Base-by-base conservation (phyloP, 108 stramenopile genomes). In the Fragilariopsis cylindrus region DNA sequence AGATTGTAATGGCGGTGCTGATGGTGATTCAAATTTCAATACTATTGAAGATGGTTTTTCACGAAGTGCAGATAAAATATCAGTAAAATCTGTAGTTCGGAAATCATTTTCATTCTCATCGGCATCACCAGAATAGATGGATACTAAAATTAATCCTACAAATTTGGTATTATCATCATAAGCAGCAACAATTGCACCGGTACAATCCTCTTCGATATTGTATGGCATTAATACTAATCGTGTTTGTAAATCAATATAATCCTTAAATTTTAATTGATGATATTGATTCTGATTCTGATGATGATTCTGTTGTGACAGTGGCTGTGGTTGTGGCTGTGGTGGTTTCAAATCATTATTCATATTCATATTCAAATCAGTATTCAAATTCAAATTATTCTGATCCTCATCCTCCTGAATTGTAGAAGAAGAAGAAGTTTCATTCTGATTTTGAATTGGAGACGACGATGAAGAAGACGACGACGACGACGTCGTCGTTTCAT, bases 211-310 rank as follows among this genome's bases (percentile, higher is more conserved):
- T 50, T 79, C 78, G 62, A 72, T 78, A 1, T 79, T 42, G 6
- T 70, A 70, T 0, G 83, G 83, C 58, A 79, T 52, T 67, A 84
- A 58, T 13, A 84, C 77, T 30, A 84, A 48, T 4, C 78, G 60
- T 21, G 75, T 84, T 56, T 76, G 76, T 39, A 84, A 60, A 60
- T 84, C 83, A 0, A 74, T 55, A 60, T 70, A 79, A 49, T 79
- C 78, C 4, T 65, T 48, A 60, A 84, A 76, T 19, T 4, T n/a
- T 6, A 5, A 56, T 5, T 19, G 4, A n/a, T 19, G 1, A 0
- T 5, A 18, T 18, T 0, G 4, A 19, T 19, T 1, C 1, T 18
- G n/a, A 18, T 18, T 2, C 1, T 18, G 4, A 3, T 9, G 55
- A n/a, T 19, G 55, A 5, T 5, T 5, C 4, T 5, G 19, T 5